Base-by-base conservation (phyloP, 139 green algal species). In the Tetratostichococcus sp. region DNA sequence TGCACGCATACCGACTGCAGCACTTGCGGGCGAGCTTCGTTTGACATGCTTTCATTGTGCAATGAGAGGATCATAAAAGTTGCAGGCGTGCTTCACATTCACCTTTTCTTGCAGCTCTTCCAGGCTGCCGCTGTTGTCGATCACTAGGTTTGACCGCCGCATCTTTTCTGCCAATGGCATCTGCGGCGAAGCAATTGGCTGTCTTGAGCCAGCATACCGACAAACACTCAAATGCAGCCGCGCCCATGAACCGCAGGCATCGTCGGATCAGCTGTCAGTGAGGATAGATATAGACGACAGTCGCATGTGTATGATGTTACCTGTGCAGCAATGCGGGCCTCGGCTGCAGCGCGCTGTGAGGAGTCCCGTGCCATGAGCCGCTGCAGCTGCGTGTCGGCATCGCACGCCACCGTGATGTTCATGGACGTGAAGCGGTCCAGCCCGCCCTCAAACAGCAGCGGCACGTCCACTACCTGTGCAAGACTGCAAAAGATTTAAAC, bases 381-480 rank as follows among this genome's bases (percentile, higher is more conserved):
- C 50, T 26, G 50, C 11, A 8, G 50, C 50, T 62, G 50, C 50
- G 50, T 62, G 17, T 62, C 17, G 17, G 50, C 17, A 26, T 62
- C 50, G 50, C 17, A 28, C 50, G 19, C 50, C 17, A 62, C 50
- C 50, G 50, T 62, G 50, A 62, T 62, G 50, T 26, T 28, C 50
- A 62, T 62, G 50, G 50, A 28, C 17, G 50, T 26, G 19, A 28
- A 62, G 2, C 19, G 50, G 50, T 62, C 50, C 50, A 62, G 50
- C 19, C 50, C 50, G 26, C 50, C 50, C 75, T 97, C 92, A 74
- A 97, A 95, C 14, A 97, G 86, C 43, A 97, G 81, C 0, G 92
- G 92, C 89, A 95, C 94, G 76, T 97, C 92, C 1, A 97, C 71
- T 0, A 93, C 82, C 85, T 91, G 78, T 26, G 39, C 39, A 8